These are phyloP conservation scores for Trichosporon inkin DNA, from an alignment of 1,284 basidiomycete species.

Conservation along the genomic window DNA sequence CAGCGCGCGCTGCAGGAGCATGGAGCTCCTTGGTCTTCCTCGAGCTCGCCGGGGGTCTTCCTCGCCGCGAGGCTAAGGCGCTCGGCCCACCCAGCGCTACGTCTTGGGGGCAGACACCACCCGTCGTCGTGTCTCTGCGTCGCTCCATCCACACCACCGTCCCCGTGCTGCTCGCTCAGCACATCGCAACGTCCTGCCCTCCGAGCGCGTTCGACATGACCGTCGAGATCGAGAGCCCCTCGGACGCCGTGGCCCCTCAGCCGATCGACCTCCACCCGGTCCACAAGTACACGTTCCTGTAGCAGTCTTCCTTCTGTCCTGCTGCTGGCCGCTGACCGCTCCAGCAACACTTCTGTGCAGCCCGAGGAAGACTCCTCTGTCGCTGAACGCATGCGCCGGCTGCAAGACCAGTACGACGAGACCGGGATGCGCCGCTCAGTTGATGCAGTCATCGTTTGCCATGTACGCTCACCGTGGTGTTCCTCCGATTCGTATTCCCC, in stretches of 20 bases:
- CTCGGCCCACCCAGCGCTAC: too few species aligned
- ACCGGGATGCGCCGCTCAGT: constrained; percentile 91
- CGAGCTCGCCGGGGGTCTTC: too few species aligned
- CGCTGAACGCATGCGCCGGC: constrained; percentile 75
- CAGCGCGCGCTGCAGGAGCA: too few species aligned
- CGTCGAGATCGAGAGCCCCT: background rate
- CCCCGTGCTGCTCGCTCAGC: too few species aligned
- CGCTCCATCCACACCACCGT: too few species aligned
- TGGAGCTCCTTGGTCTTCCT: too few species aligned
- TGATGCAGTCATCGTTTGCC: constrained; percentile 93
- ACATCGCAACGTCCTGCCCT: too few species aligned
- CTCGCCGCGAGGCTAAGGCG: too few species aligned
- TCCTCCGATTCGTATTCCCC: background rate
- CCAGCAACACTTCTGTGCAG: constrained; percentile 56
- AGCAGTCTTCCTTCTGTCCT: background rate
- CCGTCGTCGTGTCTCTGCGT: too few species aligned
- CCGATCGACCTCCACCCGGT: constrained; percentile 17
- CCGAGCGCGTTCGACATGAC: background rate
- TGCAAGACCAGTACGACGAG: constrained; percentile 95
- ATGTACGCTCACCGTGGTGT: constrained; percentile 52
- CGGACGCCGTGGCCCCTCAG: background rate
- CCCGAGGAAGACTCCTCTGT: constrained; percentile 96
- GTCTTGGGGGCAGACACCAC: too few species aligned
- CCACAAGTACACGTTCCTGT: constrained; percentile 24
- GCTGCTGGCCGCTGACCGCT: background rate